Percentiles rank a stretch among this genome's conserved stretches.
phyloP scores from a whole-genome alignment of 768 basidiomycete species.

The Amanita polypyramis region DNA sequence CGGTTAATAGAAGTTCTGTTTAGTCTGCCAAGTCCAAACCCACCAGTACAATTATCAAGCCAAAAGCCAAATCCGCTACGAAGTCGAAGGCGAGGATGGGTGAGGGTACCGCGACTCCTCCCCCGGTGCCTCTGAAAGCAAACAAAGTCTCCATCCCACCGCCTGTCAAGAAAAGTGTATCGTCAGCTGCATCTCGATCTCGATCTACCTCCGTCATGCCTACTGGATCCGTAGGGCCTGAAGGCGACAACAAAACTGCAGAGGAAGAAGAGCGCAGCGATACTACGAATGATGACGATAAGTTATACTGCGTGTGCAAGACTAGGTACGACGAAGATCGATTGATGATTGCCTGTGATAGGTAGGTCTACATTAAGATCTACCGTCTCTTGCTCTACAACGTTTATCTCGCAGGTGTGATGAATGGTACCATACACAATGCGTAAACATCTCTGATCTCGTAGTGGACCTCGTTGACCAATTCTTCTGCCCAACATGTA shows the following conservation, averaged over 20 bases:
- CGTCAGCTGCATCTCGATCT: constrained; percentile 34
- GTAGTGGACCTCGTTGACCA: constrained; percentile 86
- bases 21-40: not conserved
- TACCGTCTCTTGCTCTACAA: not conserved
- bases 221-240: constrained; percentile 26
- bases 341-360: constrained; percentile 91
- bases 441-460: constrained; percentile 71
- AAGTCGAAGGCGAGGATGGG: constrained; percentile 5
- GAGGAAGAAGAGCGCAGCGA: constrained; percentile 39
- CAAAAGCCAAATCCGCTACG: constrained; percentile 5
- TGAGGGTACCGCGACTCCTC: constrained; percentile 13
- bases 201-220: constrained; percentile 67
- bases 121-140: constrained; percentile 2
- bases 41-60: not conserved
- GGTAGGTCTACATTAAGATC: constrained; percentile 34
- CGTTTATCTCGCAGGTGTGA: constrained; percentile 52
- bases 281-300: constrained; percentile 44
- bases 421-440: constrained; percentile 89
- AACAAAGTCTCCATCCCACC: constrained; percentile 6
- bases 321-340: constrained; percentile 80
- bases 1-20: not conserved
- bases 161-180: constrained; percentile 7
- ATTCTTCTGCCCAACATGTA: constrained; percentile 80
- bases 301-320: constrained; percentile 84
- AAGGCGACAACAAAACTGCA: constrained; percentile 23